Conservation (phyloP, 2,329 filamentous ascomycete species). For the Scedosporium apiospermum region DNA sequence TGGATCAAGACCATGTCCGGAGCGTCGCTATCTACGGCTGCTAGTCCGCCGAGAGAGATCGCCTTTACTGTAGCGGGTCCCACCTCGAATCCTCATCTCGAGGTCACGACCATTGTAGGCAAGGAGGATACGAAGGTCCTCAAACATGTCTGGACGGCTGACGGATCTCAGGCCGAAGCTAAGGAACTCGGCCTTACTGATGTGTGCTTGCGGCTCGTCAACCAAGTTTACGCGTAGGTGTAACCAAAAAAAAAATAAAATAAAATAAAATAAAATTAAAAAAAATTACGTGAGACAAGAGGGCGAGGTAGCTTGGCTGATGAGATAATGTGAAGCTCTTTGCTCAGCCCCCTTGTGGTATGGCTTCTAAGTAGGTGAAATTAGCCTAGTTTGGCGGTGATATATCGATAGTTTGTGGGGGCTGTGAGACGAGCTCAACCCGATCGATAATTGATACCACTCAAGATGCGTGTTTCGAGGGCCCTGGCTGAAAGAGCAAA, state of each 20-base stretch:
- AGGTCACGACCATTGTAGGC: slow-evolving; percentile 1
- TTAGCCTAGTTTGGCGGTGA: not conserved
- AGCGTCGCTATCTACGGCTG: not conserved
- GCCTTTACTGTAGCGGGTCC: not conserved
- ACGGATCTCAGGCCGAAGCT: not conserved
- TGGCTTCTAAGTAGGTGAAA: not conserved
- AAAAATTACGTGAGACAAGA: too few species aligned
- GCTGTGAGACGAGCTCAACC: too few species aligned
- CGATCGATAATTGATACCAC: too few species aligned
- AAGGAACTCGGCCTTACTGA: not conserved
- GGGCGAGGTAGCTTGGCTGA: not conserved
- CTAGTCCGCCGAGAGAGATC: not conserved
- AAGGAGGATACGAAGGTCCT: not conserved
- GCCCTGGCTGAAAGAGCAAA: too few species aligned
- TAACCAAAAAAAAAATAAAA: not conserved
- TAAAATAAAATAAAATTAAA: not conserved
- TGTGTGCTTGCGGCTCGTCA: slow-evolving; percentile 2
- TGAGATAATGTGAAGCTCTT: not conserved
- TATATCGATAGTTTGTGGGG: too few species aligned
- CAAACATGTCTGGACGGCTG: not conserved
- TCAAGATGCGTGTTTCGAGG: too few species aligned
- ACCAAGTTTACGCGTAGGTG: not conserved
- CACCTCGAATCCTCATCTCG: not conserved
- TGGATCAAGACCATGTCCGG: slow-evolving; percentile 1
- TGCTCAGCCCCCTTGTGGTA: not conserved